These are phyloP conservation scores for Coemansia sp. DNA, from an alignment of 192 early-diverging fungal genomes.

Conservation along the genomic window DNA sequence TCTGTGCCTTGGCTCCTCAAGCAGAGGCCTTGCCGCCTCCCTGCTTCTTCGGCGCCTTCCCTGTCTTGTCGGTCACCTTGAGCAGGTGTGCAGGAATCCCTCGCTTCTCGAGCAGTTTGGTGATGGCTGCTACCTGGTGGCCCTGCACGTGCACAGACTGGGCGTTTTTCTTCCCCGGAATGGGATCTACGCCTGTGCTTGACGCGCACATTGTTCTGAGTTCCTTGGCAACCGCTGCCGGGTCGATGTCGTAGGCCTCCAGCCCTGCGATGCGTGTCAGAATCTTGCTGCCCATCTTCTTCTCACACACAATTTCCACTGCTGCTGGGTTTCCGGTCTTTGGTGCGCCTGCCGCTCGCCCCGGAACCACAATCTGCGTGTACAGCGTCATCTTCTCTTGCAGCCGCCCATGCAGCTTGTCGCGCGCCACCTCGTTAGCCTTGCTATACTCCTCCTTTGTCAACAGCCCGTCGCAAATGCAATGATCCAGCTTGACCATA, in stretches of 20 bases:
- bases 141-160: constrained; percentile 45
- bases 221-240: constrained; percentile 36
- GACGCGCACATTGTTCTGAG: constrained; percentile 40
- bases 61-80: constrained; percentile 35
- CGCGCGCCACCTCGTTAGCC: constrained; percentile 55
- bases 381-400: constrained; percentile 50
- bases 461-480: constrained; percentile 64
- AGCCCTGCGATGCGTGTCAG: constrained; percentile 42
- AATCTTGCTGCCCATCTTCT: constrained; percentile 50
- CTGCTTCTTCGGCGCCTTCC: constrained; percentile 38
- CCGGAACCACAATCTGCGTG: constrained; percentile 31
- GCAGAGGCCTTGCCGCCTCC: constrained; percentile 5
- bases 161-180: constrained; percentile 33
- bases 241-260: constrained; percentile 40
- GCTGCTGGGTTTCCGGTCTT: constrained; percentile 30
- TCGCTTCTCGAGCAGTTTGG: constrained; percentile 32
- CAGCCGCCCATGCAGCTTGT: constrained; percentile 54
- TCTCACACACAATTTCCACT: constrained; percentile 39
- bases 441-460: constrained; percentile 65
- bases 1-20: too few relatives aligned
- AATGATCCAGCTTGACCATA: constrained; percentile 63
- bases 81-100: constrained; percentile 30
- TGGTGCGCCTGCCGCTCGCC: constrained; percentile 4
- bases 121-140: constrained; percentile 34
- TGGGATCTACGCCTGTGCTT: constrained; percentile 37